A percentile compares a stretch with the other conserved stretches of the same genome.
phyloP scores from a whole-genome alignment of 179 eudicot species.

The Sideroxylon spinosum region DNA sequence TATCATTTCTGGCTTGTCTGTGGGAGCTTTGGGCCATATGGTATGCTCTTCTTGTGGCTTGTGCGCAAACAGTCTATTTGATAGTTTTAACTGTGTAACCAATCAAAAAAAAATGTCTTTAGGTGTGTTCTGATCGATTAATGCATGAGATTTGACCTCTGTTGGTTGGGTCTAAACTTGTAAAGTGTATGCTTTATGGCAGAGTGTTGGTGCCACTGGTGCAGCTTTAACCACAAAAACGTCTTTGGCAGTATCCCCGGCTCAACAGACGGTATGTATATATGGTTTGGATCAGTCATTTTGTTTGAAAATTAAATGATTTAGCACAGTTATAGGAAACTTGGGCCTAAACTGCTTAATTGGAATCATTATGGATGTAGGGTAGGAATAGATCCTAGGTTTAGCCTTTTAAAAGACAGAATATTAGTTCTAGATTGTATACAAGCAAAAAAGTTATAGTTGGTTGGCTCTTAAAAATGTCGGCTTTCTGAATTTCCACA shows the following conservation, averaged over 20 bases:
- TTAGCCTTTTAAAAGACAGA: too few relatives aligned
- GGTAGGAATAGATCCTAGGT: too few relatives aligned
- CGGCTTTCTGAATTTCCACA: too few relatives aligned
- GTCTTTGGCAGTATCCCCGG: conserved; percentile 43
- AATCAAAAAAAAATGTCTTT: background rate
- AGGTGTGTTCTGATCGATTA: background rate
- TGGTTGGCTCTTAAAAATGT: too few relatives aligned
- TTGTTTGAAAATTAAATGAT: too few relatives aligned
- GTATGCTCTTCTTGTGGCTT: too few relatives aligned
- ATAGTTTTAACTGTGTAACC: background rate
- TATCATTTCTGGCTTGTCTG: background rate
- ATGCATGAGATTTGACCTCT: background rate
- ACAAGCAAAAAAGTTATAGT: too few relatives aligned
- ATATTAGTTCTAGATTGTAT: too few relatives aligned
- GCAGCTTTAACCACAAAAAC: conserved; percentile 62
- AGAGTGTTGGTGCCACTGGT: conserved; percentile 62
- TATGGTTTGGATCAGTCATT: background rate
- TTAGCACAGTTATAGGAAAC: too few relatives aligned
- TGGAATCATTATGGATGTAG: too few relatives aligned
- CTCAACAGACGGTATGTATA: conserved; percentile 58
- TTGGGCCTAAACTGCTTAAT: too few relatives aligned
- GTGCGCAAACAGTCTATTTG: background rate
- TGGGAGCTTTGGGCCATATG: conserved; percentile 6
- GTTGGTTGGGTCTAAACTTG: background rate
- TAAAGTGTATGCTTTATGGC: conserved; percentile 30